Evolutionary conservation across 768 basidiomycete species (phyloP), one percentile per base, ranked within the genome.

Genomic region (Serendipita sp.): DNA sequence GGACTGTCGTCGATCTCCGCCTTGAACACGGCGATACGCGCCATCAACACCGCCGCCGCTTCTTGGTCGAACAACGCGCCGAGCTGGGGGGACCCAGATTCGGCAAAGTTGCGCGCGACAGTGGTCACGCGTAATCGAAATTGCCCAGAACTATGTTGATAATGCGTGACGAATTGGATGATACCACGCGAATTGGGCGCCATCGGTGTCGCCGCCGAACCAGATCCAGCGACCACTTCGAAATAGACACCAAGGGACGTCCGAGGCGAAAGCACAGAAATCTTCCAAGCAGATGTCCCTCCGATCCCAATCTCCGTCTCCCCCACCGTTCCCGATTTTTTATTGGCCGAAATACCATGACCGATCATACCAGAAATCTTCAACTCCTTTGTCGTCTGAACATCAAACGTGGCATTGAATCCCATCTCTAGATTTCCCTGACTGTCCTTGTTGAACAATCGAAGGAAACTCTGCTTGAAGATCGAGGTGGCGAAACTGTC

Each of bases 291-390:
- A 8, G 95, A 96, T 0, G 96, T 99, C 73, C 94, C 91, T 36
- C 94, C 95, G 67, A 99, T 95, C 72, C 96, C 96, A 66, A 99
- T 98, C 74, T 98, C 96, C 0, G 96, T 98, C 77, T 99, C 96
- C 66, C 95, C 96, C 16, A 99, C 96, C 71, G 91, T 96, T 0
- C 83, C 84, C 0, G 92, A 92, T 73, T 98, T 97, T 77, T 98
- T 99, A 68, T 89, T 94, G 15, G 91, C 90, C 23, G 94, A 97
- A 74, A 97, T 96, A 35, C 89, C 94, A 71, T 98, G 95, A 2
- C 94, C 94, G 69, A 98, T 99, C 52, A 99, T 81, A 34, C 96
- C 96, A 8, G 96, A 98, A 4, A 99, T 92, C 73, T 94, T 97
- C 68, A 99, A 82, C 72, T 99, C 96, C 78, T 98, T 99, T 35